These are phyloP conservation scores for Gossypium laxum DNA, from an alignment of 441 rosid genomes.

Conservation along the genomic window DNA sequence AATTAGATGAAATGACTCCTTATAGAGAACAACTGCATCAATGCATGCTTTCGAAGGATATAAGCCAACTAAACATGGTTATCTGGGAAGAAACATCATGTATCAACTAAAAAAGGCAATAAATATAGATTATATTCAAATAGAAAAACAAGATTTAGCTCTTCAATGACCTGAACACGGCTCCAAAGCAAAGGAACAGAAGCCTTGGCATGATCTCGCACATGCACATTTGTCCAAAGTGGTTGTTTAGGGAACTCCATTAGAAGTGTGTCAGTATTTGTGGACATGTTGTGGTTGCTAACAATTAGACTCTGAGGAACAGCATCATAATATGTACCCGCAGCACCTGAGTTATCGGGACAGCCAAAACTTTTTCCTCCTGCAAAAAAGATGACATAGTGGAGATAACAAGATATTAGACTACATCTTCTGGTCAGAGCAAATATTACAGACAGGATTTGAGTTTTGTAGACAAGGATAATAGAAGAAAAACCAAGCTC, in stretches of 20 bases:
- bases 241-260: constrained; percentile 58
- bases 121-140: not conserved
- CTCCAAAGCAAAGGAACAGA: constrained; percentile 67
- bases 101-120: not conserved
- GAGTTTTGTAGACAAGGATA: not conserved
- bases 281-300: constrained; percentile 49
- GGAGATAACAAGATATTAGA: not conserved
- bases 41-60: not conserved
- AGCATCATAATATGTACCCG: constrained; percentile 69
- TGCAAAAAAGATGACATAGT: constrained; percentile 21
- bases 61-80: constrained; percentile 1
- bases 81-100: not conserved
- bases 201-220: constrained; percentile 52
- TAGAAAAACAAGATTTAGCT: not conserved
- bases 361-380: constrained; percentile 61
- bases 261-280: constrained; percentile 60
- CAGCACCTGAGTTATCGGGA: constrained; percentile 56
- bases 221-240: constrained; percentile 58
- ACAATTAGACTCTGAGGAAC: constrained; percentile 59
- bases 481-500: not conserved
- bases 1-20: not conserved
- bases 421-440: not conserved
- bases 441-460: not conserved
- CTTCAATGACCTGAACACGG: constrained; percentile 52
- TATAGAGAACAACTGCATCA: not conserved